phyloP scores from a whole-genome alignment of 73 alveolate genomes.

The Durusdinium trenchii region DNA sequence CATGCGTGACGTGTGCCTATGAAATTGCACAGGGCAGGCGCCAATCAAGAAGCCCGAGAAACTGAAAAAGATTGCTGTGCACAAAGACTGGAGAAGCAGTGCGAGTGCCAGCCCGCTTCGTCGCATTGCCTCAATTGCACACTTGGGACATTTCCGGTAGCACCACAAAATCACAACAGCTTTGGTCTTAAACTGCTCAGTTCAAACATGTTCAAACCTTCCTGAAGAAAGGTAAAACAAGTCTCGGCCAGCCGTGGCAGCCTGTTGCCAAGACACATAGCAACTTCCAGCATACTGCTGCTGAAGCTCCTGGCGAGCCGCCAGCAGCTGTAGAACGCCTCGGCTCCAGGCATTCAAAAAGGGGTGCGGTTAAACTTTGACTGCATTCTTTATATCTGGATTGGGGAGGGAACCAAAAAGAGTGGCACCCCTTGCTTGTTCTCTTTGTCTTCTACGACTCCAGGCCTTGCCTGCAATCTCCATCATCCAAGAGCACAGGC shows the following conservation, averaged over 20 bases:
- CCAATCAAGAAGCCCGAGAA: background rate
- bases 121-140: constrained; percentile 56
- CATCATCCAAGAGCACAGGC: background rate
- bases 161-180: too few species aligned
- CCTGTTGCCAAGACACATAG: background rate
- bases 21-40: background rate
- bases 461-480: background rate
- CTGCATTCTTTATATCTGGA: background rate
- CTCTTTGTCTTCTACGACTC: background rate
- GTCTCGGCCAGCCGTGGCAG: background rate
- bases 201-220: too few species aligned
- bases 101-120: constrained; percentile 28
- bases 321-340: constrained; percentile 26
- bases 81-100: constrained; percentile 25
- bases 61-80: constrained; percentile 12
- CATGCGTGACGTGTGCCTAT: background rate
- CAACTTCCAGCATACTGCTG: background rate
- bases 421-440: background rate
- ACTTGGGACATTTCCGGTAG: too few species aligned
- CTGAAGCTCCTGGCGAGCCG: background rate
- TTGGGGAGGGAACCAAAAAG: background rate
- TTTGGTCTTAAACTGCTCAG: too few species aligned
- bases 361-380: background rate
- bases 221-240: too few species aligned
- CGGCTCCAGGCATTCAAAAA: background rate